A percentile compares a stretch with the other conserved stretches of the same genome.
Conservation (phyloP, 768 basidiomycete genomes). For the Collybia sp. region DNA sequence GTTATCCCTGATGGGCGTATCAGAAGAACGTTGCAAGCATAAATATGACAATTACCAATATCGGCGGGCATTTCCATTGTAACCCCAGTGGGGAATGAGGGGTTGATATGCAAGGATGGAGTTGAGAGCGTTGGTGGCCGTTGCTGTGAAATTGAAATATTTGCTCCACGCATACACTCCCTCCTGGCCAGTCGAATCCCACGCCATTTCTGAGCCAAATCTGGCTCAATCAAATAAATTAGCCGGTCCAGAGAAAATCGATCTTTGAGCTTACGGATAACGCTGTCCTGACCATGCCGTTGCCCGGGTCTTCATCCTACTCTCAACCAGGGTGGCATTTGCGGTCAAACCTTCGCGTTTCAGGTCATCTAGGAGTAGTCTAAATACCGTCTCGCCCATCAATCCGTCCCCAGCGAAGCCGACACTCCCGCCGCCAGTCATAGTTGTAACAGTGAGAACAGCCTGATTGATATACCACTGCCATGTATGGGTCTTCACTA, state of each 20-base stretch:
- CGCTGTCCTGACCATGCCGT: conserved; percentile 40
- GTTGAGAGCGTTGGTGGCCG: conserved; percentile 47
- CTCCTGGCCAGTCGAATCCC: conserved; percentile 54
- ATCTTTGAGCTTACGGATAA: conserved; percentile 39
- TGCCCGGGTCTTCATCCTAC: conserved; percentile 40
- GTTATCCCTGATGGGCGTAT: conserved; percentile 39
- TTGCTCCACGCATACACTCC: conserved; percentile 52
- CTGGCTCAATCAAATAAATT: conserved; percentile 17
- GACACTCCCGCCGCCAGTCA: conserved; percentile 37
- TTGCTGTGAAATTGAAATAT: conserved; percentile 48
- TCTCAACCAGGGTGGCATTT: conserved; percentile 42
- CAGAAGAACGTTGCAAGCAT: neutral
- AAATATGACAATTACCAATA: conserved; percentile 38
- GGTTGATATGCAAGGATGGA: conserved; percentile 56
- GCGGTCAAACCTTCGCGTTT: conserved; percentile 44
- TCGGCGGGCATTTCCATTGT: conserved; percentile 54
- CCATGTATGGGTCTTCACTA: conserved; percentile 44
- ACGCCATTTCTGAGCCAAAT: conserved; percentile 58
- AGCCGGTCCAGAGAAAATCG: neutral
- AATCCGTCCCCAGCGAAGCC: conserved; percentile 43
- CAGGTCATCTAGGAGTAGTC: conserved; percentile 42
- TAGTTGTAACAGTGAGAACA: conserved; percentile 37
- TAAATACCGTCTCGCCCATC: conserved; percentile 55
- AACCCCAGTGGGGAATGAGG: conserved; percentile 55
- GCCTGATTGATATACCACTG: conserved; percentile 56